A percentile compares a stretch with the other conserved stretches of the same genome.
phyloP scores from a whole-genome alignment of 345 rosid species.

The Eucalyptus urophylla region DNA sequence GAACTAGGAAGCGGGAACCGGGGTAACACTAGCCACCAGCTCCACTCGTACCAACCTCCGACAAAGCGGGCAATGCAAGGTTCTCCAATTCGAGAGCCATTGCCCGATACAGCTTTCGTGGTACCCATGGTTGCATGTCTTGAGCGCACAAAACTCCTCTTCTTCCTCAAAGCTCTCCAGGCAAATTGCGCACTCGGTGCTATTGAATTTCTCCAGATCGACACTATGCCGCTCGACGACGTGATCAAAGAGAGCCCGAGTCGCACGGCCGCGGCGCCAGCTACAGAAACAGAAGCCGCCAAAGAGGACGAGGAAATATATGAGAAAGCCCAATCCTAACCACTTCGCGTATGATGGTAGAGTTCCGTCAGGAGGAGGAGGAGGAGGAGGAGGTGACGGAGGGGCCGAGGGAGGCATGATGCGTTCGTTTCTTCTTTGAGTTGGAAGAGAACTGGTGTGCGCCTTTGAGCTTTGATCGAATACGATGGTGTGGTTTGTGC shows the following conservation, averaged over 20 bases:
- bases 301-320: background rate
- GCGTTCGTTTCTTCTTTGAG: background rate
- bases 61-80: background rate
- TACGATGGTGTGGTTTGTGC: too few relatives aligned
- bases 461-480: background rate
- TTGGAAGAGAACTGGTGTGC: background rate
- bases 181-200: background rate
- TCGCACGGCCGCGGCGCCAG: background rate
- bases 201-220: background rate
- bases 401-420: background rate
- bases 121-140: background rate
- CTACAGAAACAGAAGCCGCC: accelerated
- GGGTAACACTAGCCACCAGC: background rate
- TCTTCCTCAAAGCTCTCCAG: background rate
- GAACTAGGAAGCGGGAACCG: background rate
- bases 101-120: background rate
- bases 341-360: background rate
- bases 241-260: background rate
- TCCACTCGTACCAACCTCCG: background rate
- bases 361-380: too few relatives aligned
- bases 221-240: background rate
- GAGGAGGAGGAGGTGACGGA: too few relatives aligned
- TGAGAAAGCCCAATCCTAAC: background rate
- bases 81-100: background rate
- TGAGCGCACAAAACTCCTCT: background rate